A percentile compares a stretch with the other conserved stretches of the same genome.
Conservation (phyloP, 495 filamentous ascomycete genomes). For the Aspergillus saccharolyticus region DNA sequence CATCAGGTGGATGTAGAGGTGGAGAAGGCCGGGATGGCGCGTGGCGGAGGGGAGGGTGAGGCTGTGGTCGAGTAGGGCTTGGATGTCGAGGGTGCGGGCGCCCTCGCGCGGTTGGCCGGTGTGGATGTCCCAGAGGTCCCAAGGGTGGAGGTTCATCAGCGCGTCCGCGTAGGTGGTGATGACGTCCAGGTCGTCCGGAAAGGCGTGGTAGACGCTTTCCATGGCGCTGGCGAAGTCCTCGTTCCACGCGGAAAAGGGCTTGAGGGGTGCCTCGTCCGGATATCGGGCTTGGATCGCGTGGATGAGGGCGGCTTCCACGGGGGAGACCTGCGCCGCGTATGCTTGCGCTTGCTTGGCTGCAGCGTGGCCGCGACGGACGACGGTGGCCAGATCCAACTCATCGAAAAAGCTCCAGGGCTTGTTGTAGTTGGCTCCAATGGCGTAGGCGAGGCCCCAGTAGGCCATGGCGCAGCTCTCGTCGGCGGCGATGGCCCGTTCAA, state of each 20-base stretch:
- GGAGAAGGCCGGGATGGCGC: constrained; percentile 55
- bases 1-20: constrained; percentile 65
- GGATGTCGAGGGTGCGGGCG: constrained; percentile 54
- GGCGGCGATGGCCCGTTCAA: constrained; percentile 47
- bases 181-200: constrained; percentile 53
- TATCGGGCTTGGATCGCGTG: constrained; percentile 51
- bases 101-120: constrained; percentile 52
- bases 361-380: constrained; percentile 35
- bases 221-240: constrained; percentile 55
- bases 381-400: constrained; percentile 38
- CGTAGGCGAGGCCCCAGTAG: constrained; percentile 60
- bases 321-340: constrained; percentile 21
- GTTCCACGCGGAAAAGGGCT: constrained; percentile 46
- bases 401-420: constrained; percentile 63
- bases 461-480: constrained; percentile 55
- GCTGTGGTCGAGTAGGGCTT: constrained; percentile 49
- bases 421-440: constrained; percentile 64
- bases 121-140: constrained; percentile 57
- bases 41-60: constrained; percentile 33
- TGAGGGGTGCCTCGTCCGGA: constrained; percentile 33
- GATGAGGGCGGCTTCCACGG: constrained; percentile 52
- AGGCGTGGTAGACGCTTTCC: constrained; percentile 46
- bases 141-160: constrained; percentile 60
- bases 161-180: constrained; percentile 56
- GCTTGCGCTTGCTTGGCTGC: constrained; percentile 38